Evolutionary conservation across 768 basidiomycete species (phyloP), one percentile per base, ranked within the genome.

Genomic region (Suillus bovinus): DNA sequence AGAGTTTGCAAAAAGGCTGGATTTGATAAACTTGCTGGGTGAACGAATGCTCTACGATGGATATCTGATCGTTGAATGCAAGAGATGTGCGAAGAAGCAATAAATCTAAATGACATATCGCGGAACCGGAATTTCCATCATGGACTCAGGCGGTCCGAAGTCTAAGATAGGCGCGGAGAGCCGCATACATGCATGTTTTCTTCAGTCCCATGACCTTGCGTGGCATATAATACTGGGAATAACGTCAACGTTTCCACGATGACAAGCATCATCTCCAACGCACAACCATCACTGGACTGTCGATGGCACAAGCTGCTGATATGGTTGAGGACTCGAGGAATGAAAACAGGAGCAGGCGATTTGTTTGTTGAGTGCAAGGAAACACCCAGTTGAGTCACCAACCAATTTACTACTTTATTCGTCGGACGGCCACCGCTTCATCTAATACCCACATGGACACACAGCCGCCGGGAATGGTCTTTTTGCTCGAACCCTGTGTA

Each of bases 401-500:
- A 27, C 16, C 38, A 3, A 29, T 39, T 56, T 17, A 27, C 16
- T 1, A n/a, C n/a, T 36, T 22, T 5, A 20, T 54, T 38, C 22
- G 22, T 24, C 14, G 14, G 47, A 34, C 17, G 17, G 24, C 10
- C 55, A 56, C 11, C 55, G 11, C 36, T 56, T 3, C 34, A 56
- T 39, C 55, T 56, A 39, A 56, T 27, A 56, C 39, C 38, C 36
- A 8, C 16, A 22, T 55, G 54, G 33, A 34, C 17, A 39, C 50
- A 22, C 61, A 89, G 88, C 83, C 66, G 81, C 85, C 47, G 91
- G 92, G 31, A 80, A 87, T 72, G 93, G 91, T 9, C 77, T 95
- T 53, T 90, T 88, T 71, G 80, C 88, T 13, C 68, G 72, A 10
- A 66, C 66, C n/a, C 67, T 75, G 54, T 77, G 79, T 63, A 66